Evolutionary conservation across 2,329 filamentous ascomycete species (phyloP).

Genomic region (Rutstroemia sp.): DNA sequence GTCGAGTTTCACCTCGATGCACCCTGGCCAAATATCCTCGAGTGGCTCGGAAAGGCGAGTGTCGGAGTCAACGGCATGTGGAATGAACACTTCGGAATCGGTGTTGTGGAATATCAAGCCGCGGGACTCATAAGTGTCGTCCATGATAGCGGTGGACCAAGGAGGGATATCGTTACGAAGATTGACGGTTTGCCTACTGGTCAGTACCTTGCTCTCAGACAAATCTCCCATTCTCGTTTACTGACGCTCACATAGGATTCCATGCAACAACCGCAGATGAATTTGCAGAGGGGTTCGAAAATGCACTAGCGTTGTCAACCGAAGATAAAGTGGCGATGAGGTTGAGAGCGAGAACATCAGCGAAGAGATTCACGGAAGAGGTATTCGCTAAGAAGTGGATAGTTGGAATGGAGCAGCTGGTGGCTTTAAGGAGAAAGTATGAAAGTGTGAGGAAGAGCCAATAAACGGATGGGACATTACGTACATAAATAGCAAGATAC

Average conservation of each 20-base stretch:
- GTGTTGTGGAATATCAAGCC: conserved; percentile 95
- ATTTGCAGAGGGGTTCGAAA: conserved; percentile 73
- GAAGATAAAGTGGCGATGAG: conserved; percentile 67
- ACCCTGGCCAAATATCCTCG: conserved; percentile 77
- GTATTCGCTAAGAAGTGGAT: conserved; percentile 79
- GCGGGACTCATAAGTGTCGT: conserved; percentile 90
- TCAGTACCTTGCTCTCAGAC: conserved; percentile 32
- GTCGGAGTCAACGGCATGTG: conserved; percentile 98
- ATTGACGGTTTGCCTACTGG: conserved; percentile 73
- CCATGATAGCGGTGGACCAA: conserved; percentile 87
- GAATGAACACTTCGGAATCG: conserved; percentile 99
- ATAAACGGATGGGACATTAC: neutral
- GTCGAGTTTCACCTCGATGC: conserved; percentile 89
- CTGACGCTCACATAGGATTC: conserved; percentile 53
- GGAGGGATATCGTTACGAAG: conserved; percentile 82
- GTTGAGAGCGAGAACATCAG: conserved; percentile 66
- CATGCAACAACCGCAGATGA: conserved; percentile 72
- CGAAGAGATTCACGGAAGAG: conserved; percentile 79
- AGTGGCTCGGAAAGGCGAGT: conserved; percentile 67
- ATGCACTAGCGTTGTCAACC: conserved; percentile 64
- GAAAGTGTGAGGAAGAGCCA: neutral
- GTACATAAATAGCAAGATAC: conserved; percentile 1
- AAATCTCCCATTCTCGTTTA: neutral
- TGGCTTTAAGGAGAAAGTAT: conserved; percentile 32
- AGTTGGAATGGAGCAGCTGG: conserved; percentile 63